These are phyloP conservation scores for Epichloe hybrida DNA, from an alignment of 2,329 filamentous ascomycete genomes.

Conservation along the genomic window DNA sequence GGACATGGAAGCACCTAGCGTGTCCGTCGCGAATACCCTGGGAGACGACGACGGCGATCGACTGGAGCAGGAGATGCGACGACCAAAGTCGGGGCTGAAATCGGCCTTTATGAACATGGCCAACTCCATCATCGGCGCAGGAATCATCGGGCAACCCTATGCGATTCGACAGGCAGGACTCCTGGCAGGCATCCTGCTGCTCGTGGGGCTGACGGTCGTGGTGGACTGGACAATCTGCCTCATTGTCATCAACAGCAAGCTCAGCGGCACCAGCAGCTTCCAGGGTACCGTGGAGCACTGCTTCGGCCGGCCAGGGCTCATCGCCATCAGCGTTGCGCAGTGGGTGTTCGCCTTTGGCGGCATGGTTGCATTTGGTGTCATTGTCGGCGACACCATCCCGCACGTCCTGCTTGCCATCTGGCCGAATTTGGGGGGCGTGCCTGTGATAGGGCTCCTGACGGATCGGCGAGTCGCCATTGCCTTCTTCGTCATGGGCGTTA, in stretches of 20 bases:
- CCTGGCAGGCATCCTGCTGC: conserved; percentile 61
- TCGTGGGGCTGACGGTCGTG: conserved; percentile 66
- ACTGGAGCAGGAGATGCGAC: conserved; percentile 39
- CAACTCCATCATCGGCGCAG: conserved; percentile 83
- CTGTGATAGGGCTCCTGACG: conserved; percentile 70
- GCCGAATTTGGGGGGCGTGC: conserved; percentile 57
- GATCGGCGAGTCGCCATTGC: conserved; percentile 75
- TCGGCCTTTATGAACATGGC: conserved; percentile 99
- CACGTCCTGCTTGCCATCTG: conserved; percentile 76
- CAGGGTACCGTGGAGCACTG: conserved; percentile 94
- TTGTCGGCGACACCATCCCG: conserved; percentile 91
- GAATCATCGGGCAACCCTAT: conserved; percentile 78
- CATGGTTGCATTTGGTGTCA: conserved; percentile 97
- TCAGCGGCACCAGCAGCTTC: conserved; percentile 86
- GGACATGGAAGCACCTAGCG: conserved; percentile 69
- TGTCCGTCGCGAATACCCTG: conserved; percentile 47
- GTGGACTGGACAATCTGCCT: conserved; percentile 97
- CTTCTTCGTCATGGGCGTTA: conserved; percentile 74
- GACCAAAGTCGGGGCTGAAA: conserved; percentile 73
- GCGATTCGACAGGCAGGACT: conserved; percentile 90
- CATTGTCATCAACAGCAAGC: conserved; percentile 94
- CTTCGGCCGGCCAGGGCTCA: conserved; percentile 74
- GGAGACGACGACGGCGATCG: conserved; percentile 25
- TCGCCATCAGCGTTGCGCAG: conserved; percentile 82
- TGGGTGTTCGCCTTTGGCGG: conserved; percentile 98